A percentile compares a stretch with the other conserved stretches of the same genome.
phyloP scores from a whole-genome alignment of 2,329 filamentous ascomycete species.

The Biscogniauxia sp. region DNA sequence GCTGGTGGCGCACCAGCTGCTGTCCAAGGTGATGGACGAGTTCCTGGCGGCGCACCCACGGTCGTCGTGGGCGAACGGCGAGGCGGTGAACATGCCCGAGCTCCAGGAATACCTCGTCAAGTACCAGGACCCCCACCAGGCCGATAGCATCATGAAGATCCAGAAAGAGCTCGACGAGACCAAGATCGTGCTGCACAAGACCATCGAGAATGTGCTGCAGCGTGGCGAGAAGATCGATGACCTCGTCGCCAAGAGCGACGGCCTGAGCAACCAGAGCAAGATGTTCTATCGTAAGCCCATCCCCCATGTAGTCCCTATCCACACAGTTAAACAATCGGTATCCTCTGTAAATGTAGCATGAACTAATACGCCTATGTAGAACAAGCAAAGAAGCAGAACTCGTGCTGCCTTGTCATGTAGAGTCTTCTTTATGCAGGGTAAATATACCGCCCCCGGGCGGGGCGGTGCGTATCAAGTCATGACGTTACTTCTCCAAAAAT shows the following conservation, averaged over 20 bases:
- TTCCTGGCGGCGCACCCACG: slow-evolving; percentile 76
- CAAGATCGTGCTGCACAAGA: slow-evolving; percentile 96
- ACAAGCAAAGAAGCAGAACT: slow-evolving; percentile 78
- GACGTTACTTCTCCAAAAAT: no score
- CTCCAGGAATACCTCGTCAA: slow-evolving; percentile 71
- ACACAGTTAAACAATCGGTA: no score
- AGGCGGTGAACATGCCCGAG: slow-evolving; percentile 63
- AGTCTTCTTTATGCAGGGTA: slow-evolving; percentile 4
- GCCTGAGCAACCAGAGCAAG: slow-evolving; percentile 87
- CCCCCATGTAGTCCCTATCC: background rate
- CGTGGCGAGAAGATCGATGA: slow-evolving; percentile 96
- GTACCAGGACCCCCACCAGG: slow-evolving; percentile 85
- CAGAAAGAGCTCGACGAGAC: slow-evolving; percentile 97
- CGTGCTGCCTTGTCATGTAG: slow-evolving; percentile 71
- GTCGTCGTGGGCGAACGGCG: slow-evolving; percentile 60
- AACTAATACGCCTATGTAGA: slow-evolving; percentile 31
- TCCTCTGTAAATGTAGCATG: no score
- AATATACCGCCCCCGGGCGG: no score
- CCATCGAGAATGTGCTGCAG: slow-evolving; percentile 84
- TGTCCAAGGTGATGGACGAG: slow-evolving; percentile 84
- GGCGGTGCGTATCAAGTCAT: no score
- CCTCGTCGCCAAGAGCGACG: slow-evolving; percentile 89
- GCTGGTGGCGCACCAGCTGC: slow-evolving; percentile 80
- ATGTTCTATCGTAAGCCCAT: slow-evolving; percentile 84
- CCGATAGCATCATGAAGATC: slow-evolving; percentile 92